Conservation (phyloP, 2,329 filamentous ascomycete species). For the Cytospora chrysosperma region DNA sequence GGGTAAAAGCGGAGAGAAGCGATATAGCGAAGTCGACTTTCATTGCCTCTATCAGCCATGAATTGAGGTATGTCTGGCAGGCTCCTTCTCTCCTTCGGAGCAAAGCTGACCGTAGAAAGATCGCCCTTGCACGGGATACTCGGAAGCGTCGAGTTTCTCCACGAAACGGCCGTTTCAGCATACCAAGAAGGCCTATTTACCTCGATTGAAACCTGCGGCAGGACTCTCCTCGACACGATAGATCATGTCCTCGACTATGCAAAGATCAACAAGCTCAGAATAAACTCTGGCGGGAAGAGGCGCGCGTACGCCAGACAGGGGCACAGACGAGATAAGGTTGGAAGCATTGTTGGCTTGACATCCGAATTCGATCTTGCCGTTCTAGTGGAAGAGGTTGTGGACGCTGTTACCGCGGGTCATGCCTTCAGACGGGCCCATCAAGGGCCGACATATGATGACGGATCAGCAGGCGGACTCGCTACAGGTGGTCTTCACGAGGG, state of each 20-base stretch:
- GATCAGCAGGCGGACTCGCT: neutral
- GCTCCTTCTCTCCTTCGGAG: neutral
- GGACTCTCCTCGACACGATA: constrained; percentile 49
- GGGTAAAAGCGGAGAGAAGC: constrained; percentile 38
- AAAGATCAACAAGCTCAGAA: constrained; percentile 44
- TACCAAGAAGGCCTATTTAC: constrained; percentile 44
- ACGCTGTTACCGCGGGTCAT: constrained; percentile 37
- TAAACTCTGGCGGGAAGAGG: constrained; percentile 10
- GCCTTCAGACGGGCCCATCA: constrained; percentile 27
- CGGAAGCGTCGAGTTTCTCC: constrained; percentile 49
- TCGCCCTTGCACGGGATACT: constrained; percentile 58
- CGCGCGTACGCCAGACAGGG: neutral
- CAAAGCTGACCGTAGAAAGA: constrained; percentile 29
- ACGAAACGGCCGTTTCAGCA: constrained; percentile 42
- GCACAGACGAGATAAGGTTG: constrained; percentile 18
- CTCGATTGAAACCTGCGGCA: constrained; percentile 47
- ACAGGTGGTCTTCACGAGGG: neutral
- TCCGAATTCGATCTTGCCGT: constrained; percentile 34
- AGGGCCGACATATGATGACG: constrained; percentile 5
- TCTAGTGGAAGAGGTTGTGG: constrained; percentile 36
- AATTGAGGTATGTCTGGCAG: constrained; percentile 35
- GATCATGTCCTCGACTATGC: constrained; percentile 50
- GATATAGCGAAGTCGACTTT: constrained; percentile 52
- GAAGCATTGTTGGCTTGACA: constrained; percentile 28
- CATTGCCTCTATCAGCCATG: constrained; percentile 56